Evolutionary conservation across 2,329 filamentous ascomycete species (phyloP), one percentile per base, ranked within the genome.

Genomic region (Phoma sp.): DNA sequence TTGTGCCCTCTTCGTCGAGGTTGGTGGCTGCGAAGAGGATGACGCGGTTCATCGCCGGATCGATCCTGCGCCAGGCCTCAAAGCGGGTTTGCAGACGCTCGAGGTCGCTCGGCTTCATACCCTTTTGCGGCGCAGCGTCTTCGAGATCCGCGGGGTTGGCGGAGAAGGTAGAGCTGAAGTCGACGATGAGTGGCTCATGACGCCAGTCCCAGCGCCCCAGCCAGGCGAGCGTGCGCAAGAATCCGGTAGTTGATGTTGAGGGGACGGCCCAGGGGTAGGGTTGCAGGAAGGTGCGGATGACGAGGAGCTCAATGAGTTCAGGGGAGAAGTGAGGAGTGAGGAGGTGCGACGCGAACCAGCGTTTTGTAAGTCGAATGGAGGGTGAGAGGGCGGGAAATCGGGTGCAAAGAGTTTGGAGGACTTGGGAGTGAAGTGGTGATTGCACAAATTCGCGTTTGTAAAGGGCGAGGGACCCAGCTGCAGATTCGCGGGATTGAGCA

Each of bases 171-270:
- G 64, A 62, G 20, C 86, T 83, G 21, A 91, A 83, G 72, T 97
- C 92, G 21, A 97, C 82, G 28, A 96, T 81, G 26, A 98, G 80
- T 1, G 95, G 90, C 47, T 92, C 88, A 7, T 87, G 81, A 23
- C 90, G 86, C 95, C 95, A 99, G 72, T 98, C 92, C 92, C 95
- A 99, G 34, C 87, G 83, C 1, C 92, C 86, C 12, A 99, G 80
- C 73, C 93, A 89, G 26, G 88, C 79, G 1, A 99, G 79, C 1
- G 91, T 90, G 18, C 93, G 87, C 23, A 96, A 76, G 69, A 99
- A 93, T 4, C 91, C 95, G 0, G 89, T 88, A 64, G 87, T 87
- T 9, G 88, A 81, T 63, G 88, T 93, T 0, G 89, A 89, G 0
- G 96, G 93, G 0, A 84, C 78, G 30, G 84, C 78, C 89, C 91